Evolutionary conservation across 345 rosid species (phyloP).

Genomic region (Lepidium sativum): DNA sequence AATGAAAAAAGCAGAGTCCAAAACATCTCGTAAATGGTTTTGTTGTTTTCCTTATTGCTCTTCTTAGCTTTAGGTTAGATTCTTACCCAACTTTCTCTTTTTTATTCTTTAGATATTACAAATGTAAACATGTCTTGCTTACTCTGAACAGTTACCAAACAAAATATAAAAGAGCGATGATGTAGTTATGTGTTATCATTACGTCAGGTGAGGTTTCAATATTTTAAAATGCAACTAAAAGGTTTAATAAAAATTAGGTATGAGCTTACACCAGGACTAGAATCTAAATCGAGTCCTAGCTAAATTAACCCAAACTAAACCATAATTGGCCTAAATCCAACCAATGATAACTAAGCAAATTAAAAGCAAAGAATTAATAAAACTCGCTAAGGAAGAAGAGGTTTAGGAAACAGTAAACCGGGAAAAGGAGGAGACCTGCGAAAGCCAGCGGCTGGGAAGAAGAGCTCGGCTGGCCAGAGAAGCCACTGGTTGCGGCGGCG

Average conservation of each 20-base stretch:
- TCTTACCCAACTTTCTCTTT: neutral
- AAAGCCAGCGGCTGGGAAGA: too few species aligned
- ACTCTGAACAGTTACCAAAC: neutral
- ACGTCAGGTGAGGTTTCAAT: neutral
- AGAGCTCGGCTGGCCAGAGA: too few species aligned
- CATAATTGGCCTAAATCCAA: too few species aligned
- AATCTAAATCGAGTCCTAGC: too few species aligned
- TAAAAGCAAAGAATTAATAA: too few species aligned
- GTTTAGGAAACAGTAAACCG: too few species aligned
- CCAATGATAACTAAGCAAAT: too few species aligned
- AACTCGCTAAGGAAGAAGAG: too few species aligned
- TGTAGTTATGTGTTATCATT: neutral
- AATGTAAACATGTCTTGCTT: constrained; percentile 7
- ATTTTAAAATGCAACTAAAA: neutral
- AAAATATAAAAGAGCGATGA: neutral
- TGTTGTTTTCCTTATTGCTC: constrained; percentile 22
- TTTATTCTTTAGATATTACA: constrained; percentile 1
- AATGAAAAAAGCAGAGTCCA: constrained; percentile 1
- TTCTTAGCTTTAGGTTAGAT: constrained; percentile 13
- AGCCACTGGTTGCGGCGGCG: too few species aligned
- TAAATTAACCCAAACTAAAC: too few species aligned
- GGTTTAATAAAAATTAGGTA: neutral
- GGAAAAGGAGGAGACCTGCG: too few species aligned
- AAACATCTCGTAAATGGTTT: constrained; percentile 16
- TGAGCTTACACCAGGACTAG: too few species aligned